phyloP scores from a whole-genome alignment of 2,329 filamentous ascomycete species.

The Aspergillus sp. region DNA sequence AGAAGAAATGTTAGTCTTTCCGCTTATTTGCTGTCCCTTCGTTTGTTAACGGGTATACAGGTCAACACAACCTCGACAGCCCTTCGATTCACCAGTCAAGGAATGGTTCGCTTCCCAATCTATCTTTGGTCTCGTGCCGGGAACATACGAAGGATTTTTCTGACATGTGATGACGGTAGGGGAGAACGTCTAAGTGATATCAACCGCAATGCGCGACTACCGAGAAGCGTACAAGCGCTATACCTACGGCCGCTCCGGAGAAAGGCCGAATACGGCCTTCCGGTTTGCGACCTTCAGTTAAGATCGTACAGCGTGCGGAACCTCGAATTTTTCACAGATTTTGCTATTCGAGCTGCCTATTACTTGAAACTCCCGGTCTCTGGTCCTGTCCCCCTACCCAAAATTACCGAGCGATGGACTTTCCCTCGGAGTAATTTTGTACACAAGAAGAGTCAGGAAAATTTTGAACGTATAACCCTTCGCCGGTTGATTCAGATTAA shows the following conservation, averaged over 20 bases:
- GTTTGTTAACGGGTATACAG: neutral
- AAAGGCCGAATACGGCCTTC: conserved; percentile 71
- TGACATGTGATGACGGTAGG: conserved; percentile 25
- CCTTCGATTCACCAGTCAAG: neutral
- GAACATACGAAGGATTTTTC: neutral
- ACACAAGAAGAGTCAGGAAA: conserved; percentile 96
- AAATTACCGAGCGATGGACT: conserved; percentile 90
- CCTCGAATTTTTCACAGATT: conserved; percentile 92
- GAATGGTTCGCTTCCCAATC: conserved; percentile 1
- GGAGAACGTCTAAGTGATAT: conserved; percentile 36
- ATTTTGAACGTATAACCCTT: conserved; percentile 89
- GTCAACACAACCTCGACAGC: neutral
- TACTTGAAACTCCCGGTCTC: conserved; percentile 84
- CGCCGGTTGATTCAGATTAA: conserved; percentile 87
- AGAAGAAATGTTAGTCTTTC: neutral
- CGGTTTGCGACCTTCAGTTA: conserved; percentile 86
- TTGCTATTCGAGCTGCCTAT: conserved; percentile 90
- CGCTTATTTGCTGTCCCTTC: neutral
- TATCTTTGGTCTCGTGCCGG: neutral
- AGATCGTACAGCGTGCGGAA: conserved; percentile 89
- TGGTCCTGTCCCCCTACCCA: conserved; percentile 82
- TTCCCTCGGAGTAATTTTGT: conserved; percentile 87
- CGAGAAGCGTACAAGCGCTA: conserved; percentile 78
- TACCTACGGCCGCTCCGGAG: conserved; percentile 83
- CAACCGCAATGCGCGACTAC: conserved; percentile 56